Percentiles rank a stretch among this genome's conserved stretches.
Conservation (phyloP, 139 green algal species). For the Chlorella sp. region DNA sequence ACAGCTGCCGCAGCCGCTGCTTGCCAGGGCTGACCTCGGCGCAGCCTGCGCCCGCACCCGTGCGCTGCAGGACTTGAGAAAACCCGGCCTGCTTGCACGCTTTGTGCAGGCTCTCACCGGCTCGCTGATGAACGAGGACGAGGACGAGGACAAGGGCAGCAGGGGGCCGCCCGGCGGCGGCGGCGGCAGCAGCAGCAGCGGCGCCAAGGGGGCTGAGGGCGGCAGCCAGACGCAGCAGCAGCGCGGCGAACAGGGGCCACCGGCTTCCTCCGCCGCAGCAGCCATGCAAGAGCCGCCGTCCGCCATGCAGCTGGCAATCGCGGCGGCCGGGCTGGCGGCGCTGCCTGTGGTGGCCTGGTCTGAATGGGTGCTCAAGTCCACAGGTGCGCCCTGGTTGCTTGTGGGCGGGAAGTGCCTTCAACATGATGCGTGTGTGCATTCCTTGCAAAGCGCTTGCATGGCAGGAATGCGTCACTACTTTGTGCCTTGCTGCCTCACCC, state of each 20-base stretch:
- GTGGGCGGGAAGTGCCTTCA: no score
- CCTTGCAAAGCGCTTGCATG: no score
- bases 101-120: constrained; percentile 23
- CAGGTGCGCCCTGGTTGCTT: no score
- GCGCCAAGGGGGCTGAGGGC: background rate
- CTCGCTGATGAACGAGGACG: background rate
- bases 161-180: background rate
- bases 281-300: background rate
- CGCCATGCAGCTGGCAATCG: background rate
- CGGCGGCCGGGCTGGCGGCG: constrained; percentile 29
- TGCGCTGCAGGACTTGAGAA: background rate
- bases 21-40: background rate
- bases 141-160: constrained; percentile 1
- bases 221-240: background rate
- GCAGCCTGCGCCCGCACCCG: no score
- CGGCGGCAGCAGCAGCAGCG: background rate
- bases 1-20: background rate
- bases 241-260: background rate
- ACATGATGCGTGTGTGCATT: no score
- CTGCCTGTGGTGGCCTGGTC: constrained; percentile 54
- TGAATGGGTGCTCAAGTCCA: constrained; percentile 45
- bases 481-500: no score
- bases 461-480: no score
- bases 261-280: background rate
- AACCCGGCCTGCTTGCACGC: constrained; percentile 9